Percentiles rank a stretch among this genome's conserved stretches.
These are phyloP conservation scores for Prunella vulgaris DNA, from an alignment of 257 asterid species.

Conservation along the genomic window DNA sequence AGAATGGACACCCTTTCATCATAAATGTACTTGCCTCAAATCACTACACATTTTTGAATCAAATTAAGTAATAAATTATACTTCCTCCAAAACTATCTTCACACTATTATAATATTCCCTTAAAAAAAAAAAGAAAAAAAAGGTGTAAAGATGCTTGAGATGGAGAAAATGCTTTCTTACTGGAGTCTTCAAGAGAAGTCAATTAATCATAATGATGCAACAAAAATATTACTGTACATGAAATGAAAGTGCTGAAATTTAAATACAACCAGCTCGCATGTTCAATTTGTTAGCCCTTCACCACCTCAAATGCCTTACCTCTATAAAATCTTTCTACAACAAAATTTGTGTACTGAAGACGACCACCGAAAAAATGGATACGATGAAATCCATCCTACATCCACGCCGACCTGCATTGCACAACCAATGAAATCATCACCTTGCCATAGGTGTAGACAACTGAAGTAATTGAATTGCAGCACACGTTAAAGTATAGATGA, in stretches of 20 bases:
- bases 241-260: conserved; percentile 23
- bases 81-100: too few species aligned
- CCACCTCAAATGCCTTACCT: conserved; percentile 26
- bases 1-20: too few species aligned
- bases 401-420: conserved; percentile 37
- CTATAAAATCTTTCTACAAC: conserved; percentile 28
- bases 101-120: too few species aligned
- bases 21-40: too few species aligned
- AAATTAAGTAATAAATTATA: too few species aligned
- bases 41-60: too few species aligned
- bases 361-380: conserved; percentile 38
- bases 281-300: conserved; percentile 15
- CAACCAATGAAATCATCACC: conserved; percentile 17
- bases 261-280: conserved; percentile 21
- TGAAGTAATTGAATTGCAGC: background rate
- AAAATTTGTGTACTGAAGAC: conserved; percentile 32
- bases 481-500: background rate
- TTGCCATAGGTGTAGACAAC: background rate
- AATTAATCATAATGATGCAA: too few species aligned
- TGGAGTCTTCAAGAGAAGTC: too few species aligned
- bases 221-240: conserved; percentile 26
- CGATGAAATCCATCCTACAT: conserved; percentile 30
- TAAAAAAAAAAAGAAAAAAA: too few species aligned
- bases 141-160: too few species aligned
- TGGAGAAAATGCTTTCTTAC: too few species aligned